Evolutionary conservation across 345 rosid species (phyloP).

Genomic region (Salix dunnii): DNA sequence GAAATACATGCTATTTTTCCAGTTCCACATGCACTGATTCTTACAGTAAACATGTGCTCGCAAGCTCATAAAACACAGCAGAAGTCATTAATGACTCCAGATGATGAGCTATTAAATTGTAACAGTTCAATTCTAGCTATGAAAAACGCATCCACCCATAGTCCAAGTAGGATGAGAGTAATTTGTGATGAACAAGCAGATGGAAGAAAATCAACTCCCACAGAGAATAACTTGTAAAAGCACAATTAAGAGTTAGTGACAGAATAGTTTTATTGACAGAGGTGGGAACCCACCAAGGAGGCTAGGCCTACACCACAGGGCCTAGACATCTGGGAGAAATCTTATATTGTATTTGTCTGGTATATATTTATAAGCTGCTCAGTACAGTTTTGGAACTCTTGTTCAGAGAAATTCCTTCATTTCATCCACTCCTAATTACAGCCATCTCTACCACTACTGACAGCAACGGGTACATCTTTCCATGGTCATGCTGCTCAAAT

Average conservation of each 20-base stretch:
- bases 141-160: constrained; percentile 5
- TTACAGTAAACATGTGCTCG: constrained; percentile 1
- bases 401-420: constrained; percentile 29
- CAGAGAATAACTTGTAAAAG: constrained; percentile 18
- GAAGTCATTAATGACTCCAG: not conserved
- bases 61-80: not conserved
- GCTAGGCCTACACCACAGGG: constrained; percentile 13
- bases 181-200: constrained; percentile 2
- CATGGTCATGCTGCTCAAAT: constrained; percentile 43
- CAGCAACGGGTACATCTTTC: constrained; percentile 13
- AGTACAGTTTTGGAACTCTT: constrained; percentile 51
- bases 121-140: constrained; percentile 16
- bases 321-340: constrained; percentile 23
- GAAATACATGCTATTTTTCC: constrained; percentile 9
- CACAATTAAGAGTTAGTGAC: constrained; percentile 25
- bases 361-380: constrained; percentile 52
- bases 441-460: constrained; percentile 6
- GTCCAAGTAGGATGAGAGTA: constrained; percentile 7
- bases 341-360: constrained; percentile 22
- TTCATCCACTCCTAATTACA: constrained; percentile 21
- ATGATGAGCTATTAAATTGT: not conserved
- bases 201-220: not conserved
- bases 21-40: constrained; percentile 4
- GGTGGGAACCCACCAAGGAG: constrained; percentile 45
- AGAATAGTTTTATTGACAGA: constrained; percentile 26